Evolutionary conservation across 106 monocot species (phyloP).

Genomic region (Allium sativum): DNA sequence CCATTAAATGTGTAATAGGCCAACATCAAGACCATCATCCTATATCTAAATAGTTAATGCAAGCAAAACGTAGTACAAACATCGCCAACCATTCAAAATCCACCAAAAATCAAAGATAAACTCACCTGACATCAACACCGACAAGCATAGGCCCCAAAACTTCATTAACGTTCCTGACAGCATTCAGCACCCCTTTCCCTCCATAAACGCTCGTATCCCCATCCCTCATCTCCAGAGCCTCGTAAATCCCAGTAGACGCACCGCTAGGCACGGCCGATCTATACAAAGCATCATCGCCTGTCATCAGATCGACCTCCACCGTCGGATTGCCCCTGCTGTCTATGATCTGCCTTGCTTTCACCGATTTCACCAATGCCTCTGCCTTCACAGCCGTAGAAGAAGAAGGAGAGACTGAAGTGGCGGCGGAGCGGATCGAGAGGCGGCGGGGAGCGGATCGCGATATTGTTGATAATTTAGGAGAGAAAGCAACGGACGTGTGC

Average conservation of each 20-base stretch:
- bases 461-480: conserved; percentile 12
- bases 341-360: conserved; percentile 84
- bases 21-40: too few species aligned
- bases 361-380: conserved; percentile 30
- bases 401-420: conserved; percentile 17
- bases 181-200: conserved; percentile 77
- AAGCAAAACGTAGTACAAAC: too few species aligned
- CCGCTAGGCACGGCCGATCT: conserved; percentile 92
- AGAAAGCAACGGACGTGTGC: conserved; percentile 9
- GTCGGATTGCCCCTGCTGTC: conserved; percentile 95
- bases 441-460: conserved; percentile 5
- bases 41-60: too few species aligned
- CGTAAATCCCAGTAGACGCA: conserved; percentile 92
- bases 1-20: too few species aligned
- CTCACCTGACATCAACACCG: conserved; percentile 73
- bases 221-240: conserved; percentile 92
- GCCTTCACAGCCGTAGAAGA: conserved; percentile 2
- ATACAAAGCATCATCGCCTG: conserved; percentile 28
- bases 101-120: neutral
- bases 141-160: conserved; percentile 61
- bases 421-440: conserved; percentile 20
- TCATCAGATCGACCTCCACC: conserved; percentile 85
- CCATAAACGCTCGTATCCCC: conserved; percentile 72
- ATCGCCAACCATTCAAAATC: too few species aligned
- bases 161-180: conserved; percentile 78